These are phyloP conservation scores for Leishmania tarentolae DNA, from an alignment of 208 protist species.

Conservation along the genomic window DNA sequence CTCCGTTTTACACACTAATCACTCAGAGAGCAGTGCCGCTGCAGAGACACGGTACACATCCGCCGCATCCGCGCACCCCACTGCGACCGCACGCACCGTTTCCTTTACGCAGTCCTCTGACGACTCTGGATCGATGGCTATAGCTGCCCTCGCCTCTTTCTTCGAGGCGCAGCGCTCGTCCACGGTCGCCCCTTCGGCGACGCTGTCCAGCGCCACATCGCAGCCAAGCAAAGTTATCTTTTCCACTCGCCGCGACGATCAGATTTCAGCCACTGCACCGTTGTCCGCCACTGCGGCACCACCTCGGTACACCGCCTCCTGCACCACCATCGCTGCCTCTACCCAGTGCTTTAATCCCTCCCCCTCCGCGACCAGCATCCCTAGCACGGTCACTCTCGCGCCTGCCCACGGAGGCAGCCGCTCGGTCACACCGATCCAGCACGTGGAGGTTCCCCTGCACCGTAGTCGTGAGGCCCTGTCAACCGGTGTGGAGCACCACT, in stretches of 20 bases:
- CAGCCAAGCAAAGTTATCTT: conserved; percentile 1
- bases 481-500: not conserved
- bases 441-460: conserved; percentile 2
- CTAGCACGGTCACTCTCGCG: not conserved
- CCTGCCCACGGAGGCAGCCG: not conserved
- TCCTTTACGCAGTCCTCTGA: conserved; percentile 1
- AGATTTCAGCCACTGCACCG: not conserved
- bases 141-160: conserved; percentile 7
- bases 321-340: conserved; percentile 3
- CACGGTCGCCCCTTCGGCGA: not conserved
- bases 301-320: conserved; percentile 27
- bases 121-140: not conserved
- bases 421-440: conserved; percentile 1
- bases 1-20: not conserved
- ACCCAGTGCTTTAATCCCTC: not conserved
- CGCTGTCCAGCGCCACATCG: not conserved
- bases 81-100: not conserved
- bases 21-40: no score
- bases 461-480: conserved; percentile 16
- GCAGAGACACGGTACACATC: not conserved
- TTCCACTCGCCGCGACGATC: not conserved
- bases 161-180: not conserved
- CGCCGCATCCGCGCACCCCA: not conserved
- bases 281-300: not conserved
- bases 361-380: not conserved